These are phyloP conservation scores for Melaleuca quinquenervia DNA, from an alignment of 345 rosid genomes.

Conservation along the genomic window DNA sequence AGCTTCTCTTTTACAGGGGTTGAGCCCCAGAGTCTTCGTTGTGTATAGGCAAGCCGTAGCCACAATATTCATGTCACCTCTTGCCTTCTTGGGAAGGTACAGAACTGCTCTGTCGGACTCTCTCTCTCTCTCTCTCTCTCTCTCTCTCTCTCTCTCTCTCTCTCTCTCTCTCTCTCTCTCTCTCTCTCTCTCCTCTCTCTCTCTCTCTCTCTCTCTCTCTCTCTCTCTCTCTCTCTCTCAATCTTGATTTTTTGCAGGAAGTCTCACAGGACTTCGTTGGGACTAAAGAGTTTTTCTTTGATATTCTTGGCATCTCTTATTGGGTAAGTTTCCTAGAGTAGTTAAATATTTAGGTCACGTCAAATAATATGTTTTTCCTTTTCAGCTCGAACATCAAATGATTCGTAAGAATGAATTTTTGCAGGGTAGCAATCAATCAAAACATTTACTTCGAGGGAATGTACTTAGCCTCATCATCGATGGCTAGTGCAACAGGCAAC, in stretches of 20 bases:
- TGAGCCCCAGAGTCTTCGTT: constrained; percentile 27
- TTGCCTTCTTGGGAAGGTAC: constrained; percentile 19
- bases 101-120: neutral
- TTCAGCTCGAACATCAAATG: neutral
- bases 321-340: constrained; percentile 10
- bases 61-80: constrained; percentile 18
- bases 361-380: neutral
- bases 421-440: constrained; percentile 27
- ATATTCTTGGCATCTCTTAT: constrained; percentile 25
- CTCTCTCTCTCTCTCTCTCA: neutral
- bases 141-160: neutral
- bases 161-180: neutral
- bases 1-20: constrained; percentile 21
- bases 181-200: neutral
- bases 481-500: constrained; percentile 26
- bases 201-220: neutral
- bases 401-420: neutral
- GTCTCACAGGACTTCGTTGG: constrained; percentile 10
- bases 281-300: constrained; percentile 17
- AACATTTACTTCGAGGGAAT: constrained; percentile 22
- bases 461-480: constrained; percentile 25
- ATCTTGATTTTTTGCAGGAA: neutral
- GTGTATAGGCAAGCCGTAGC: constrained; percentile 27
- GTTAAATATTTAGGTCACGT: neutral
- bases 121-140: neutral